Conservation (phyloP, 257 asterid genomes). For the Orobanche coerulescens region DNA sequence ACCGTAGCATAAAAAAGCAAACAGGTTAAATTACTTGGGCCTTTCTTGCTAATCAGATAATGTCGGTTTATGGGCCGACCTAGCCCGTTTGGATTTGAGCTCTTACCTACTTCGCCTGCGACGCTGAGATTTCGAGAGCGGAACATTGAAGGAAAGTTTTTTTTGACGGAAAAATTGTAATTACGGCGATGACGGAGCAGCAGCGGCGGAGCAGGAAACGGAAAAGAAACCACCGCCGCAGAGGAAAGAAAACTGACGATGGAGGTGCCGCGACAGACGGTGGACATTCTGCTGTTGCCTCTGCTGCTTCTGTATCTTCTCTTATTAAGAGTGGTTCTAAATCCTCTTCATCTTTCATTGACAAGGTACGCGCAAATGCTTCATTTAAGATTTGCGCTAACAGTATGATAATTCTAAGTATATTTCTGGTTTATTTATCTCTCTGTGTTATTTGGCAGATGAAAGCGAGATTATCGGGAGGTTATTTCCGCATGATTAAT, state of each 20-base stretch:
- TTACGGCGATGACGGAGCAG: slow-evolving; percentile 29
- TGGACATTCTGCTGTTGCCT: slow-evolving; percentile 12
- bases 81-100: background rate
- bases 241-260: slow-evolving; percentile 19
- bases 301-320: slow-evolving; percentile 24
- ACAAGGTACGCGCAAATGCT: slow-evolving; percentile 36
- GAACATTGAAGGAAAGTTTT: background rate
- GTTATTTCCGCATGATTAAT: slow-evolving; percentile 79
- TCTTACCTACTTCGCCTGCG: background rate
- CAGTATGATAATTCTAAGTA: background rate
- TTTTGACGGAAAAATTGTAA: background rate
- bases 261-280: slow-evolving; percentile 18
- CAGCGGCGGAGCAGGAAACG: slow-evolving; percentile 48
- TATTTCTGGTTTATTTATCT: background rate
- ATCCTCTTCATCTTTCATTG: slow-evolving; percentile 55
- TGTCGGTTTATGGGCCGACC: background rate
- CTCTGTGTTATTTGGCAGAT: slow-evolving; percentile 33
- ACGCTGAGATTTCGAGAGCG: background rate
- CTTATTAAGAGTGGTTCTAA: slow-evolving; percentile 32
- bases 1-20: background rate
- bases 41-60: background rate
- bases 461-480: slow-evolving; percentile 74
- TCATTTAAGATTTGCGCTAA: background rate
- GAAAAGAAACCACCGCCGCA: slow-evolving; percentile 36
- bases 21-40: background rate